Conservation (phyloP, 805 yeast species). For the Yamadazyma nakazawae region DNA sequence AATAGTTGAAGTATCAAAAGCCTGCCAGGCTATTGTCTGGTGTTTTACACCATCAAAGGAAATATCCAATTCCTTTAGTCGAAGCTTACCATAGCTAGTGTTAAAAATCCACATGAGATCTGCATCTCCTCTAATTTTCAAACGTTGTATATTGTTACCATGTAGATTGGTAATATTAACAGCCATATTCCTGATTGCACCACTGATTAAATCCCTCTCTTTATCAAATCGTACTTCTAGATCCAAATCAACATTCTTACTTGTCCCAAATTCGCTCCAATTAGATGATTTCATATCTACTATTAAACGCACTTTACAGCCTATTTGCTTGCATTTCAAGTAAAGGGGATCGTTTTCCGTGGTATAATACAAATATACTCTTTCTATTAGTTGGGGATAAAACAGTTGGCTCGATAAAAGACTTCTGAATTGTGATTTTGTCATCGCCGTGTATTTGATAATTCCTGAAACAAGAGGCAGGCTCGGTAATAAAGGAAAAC, state of each 20-base stretch:
- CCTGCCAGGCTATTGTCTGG: background rate
- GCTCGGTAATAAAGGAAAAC: background rate
- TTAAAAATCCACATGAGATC: slow-evolving; percentile 1
- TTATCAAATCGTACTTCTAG: background rate
- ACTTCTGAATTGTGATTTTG: background rate
- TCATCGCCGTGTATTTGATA: background rate
- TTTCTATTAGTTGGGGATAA: background rate
- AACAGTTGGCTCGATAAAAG: background rate
- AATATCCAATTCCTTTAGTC: background rate
- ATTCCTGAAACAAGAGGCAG: background rate
- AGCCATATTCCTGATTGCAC: background rate
- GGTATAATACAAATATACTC: background rate
- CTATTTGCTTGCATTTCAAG: background rate
- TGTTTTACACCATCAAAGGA: background rate
- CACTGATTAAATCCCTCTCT: background rate
- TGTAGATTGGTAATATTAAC: background rate
- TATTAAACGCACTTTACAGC: background rate
- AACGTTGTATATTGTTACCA: background rate
- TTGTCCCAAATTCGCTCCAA: background rate
- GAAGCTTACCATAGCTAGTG: background rate
- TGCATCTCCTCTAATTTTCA: background rate
- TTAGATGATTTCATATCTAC: background rate
- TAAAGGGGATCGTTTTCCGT: background rate
- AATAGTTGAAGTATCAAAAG: slow-evolving; percentile 1
- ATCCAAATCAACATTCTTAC: background rate